A percentile compares a stretch with the other conserved stretches of the same genome.
phyloP scores from a whole-genome alignment of 805 yeast species.

The Barnettozyma wickerhamii region DNA sequence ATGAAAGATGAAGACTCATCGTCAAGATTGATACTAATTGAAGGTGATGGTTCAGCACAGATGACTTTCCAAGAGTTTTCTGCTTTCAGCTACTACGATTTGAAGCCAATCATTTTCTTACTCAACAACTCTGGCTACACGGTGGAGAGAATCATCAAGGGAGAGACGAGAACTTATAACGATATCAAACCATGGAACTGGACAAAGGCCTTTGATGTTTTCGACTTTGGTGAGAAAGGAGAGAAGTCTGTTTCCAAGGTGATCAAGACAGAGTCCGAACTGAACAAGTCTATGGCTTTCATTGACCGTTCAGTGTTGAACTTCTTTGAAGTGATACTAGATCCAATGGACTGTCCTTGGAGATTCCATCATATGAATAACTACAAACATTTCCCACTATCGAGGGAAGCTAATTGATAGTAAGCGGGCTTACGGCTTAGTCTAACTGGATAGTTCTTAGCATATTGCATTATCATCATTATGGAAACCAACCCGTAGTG shows the following conservation, averaged over 20 bases:
- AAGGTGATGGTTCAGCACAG: constrained; percentile 94
- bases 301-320: constrained; percentile 33
- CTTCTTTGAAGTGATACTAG: constrained; percentile 58
- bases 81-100: constrained; percentile 51
- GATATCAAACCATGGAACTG: constrained; percentile 88
- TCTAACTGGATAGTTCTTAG: no score
- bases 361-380: constrained; percentile 44
- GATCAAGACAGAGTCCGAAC: constrained; percentile 38
- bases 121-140: constrained; percentile 88
- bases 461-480: background rate
- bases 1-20: constrained; percentile 45
- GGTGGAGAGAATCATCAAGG: constrained; percentile 82
- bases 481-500: no score
- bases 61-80: constrained; percentile 88
- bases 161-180: constrained; percentile 71
- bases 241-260: constrained; percentile 23
- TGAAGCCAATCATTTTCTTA: constrained; percentile 66
- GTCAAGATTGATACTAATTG: constrained; percentile 64
- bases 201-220: constrained; percentile 60
- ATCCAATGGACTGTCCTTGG: constrained; percentile 60
- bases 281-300: constrained; percentile 29
- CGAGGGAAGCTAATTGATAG: background rate
- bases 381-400: constrained; percentile 22
- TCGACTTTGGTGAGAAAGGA: constrained; percentile 46
- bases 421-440: no score